Evolutionary conservation across 1,139 yeast genomes (phyloP).

Genomic region (Pneumocystis canis): DNA sequence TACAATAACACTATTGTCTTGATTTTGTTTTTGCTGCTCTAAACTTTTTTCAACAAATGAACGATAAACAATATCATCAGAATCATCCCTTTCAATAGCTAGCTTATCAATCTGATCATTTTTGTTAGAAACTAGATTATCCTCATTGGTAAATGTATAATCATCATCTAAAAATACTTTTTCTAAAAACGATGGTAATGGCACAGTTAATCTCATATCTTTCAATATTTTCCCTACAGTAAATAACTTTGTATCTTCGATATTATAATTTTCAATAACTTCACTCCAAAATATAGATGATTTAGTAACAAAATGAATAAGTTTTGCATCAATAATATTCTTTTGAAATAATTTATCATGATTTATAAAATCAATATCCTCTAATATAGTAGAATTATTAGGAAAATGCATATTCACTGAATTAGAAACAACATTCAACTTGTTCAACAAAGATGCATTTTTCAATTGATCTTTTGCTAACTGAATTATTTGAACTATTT

Average conservation of each 20-base stretch:
- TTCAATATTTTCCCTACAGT: not conserved
- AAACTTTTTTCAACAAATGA: not conserved
- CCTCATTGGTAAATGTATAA: not conserved
- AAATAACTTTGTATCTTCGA: not conserved
- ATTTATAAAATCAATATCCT: not conserved
- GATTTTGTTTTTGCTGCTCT: not conserved
- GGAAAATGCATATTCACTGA: not conserved
- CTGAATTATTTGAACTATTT: constrained; percentile 9
- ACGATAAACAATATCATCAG: not conserved
- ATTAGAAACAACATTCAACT: not conserved
- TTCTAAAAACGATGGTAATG: not conserved
- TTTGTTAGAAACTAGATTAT: not conserved
- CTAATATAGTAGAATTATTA: not conserved
- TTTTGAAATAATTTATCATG: not conserved
- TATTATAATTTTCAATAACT: not conserved
- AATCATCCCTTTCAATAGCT: not conserved
- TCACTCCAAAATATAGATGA: not conserved
- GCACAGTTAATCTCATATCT: not conserved
- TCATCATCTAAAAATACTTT: not conserved
- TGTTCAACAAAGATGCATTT: not conserved
- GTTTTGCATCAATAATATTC: not conserved
- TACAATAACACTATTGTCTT: not conserved
- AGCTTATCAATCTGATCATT: not conserved
- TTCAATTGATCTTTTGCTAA: constrained; percentile 2
- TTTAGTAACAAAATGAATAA: not conserved